These are phyloP conservation scores for Tricholoma furcatifolium DNA, from an alignment of 768 basidiomycete species.

Conservation along the genomic window DNA sequence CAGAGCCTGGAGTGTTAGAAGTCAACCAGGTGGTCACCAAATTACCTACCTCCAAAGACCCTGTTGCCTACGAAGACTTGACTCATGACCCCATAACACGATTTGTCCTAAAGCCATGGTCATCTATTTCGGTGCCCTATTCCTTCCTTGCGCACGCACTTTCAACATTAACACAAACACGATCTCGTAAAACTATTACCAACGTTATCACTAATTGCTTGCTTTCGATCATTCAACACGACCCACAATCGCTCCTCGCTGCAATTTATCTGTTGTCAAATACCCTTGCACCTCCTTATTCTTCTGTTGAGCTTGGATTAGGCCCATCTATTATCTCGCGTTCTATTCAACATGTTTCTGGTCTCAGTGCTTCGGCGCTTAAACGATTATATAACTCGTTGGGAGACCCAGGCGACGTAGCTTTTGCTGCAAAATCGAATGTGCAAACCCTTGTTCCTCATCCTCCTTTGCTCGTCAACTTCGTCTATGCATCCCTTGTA, in stretches of 20 bases:
- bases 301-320: conserved; percentile 66
- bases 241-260: conserved; percentile 70
- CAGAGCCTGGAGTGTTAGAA: not conserved
- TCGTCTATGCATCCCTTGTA: conserved; percentile 67
- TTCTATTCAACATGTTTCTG: conserved; percentile 72
- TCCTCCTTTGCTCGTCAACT: conserved; percentile 58
- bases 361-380: conserved; percentile 54
- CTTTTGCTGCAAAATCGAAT: conserved; percentile 78
- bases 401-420: conserved; percentile 89
- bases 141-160: conserved; percentile 70
- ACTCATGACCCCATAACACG: conserved; percentile 52
- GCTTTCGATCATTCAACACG: conserved; percentile 61
- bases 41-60: not conserved
- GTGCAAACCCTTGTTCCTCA: conserved; percentile 74
- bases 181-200: conserved; percentile 69
- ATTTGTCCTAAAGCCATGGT: conserved; percentile 43
- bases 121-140: conserved; percentile 52
- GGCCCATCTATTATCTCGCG: conserved; percentile 67
- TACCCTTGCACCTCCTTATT: conserved; percentile 73
- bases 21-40: not conserved
- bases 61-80: conserved; percentile 24
- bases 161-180: conserved; percentile 57
- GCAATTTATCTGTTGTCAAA: conserved; percentile 83
- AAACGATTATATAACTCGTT: conserved; percentile 65
- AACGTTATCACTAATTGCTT: conserved; percentile 74